A percentile compares a stretch with the other conserved stretches of the same genome.
These are phyloP conservation scores for Saitozyma sp. DNA, from an alignment of 768 basidiomycete genomes.

Conservation along the genomic window DNA sequence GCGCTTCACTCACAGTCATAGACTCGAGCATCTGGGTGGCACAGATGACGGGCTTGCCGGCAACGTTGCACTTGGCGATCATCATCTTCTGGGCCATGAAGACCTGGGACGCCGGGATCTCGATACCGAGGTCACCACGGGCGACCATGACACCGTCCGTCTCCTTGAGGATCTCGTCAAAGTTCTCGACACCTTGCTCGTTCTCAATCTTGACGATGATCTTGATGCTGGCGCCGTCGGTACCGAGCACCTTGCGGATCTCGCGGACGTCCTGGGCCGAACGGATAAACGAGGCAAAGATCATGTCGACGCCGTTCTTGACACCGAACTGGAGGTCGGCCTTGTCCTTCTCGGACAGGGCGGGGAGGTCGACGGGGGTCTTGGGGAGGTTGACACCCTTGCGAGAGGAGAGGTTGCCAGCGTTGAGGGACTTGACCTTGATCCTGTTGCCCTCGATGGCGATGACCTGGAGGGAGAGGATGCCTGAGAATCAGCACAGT, in stretches of 20 bases:
- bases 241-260: slow-evolving; percentile 88
- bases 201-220: slow-evolving; percentile 99
- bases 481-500: slow-evolving; percentile 57
- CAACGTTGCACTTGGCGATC: slow-evolving; percentile 98
- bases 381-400: slow-evolving; percentile 99
- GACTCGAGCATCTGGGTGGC: slow-evolving; percentile 99
- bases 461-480: slow-evolving; percentile 88
- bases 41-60: slow-evolving; percentile 96
- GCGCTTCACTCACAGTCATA: slow-evolving; percentile 70
- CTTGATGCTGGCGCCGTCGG: slow-evolving; percentile 93
- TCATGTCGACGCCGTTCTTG: slow-evolving; percentile 97
- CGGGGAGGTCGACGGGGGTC: slow-evolving; percentile 94
- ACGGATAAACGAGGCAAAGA: slow-evolving; percentile 99
- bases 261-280: slow-evolving; percentile 89
- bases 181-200: slow-evolving; percentile 97
- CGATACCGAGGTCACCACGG: slow-evolving; percentile 97
- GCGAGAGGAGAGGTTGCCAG: slow-evolving; percentile 86
- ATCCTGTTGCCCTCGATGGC: slow-evolving; percentile 79
- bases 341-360: slow-evolving; percentile 98
- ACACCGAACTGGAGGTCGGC: slow-evolving; percentile 91
- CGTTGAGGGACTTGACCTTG: slow-evolving; percentile 83
- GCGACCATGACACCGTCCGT: slow-evolving; percentile 99
- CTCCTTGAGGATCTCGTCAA: slow-evolving; percentile 94
- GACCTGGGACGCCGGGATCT: slow-evolving; percentile 98
- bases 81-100: slow-evolving; percentile 99